These are phyloP conservation scores for Neopestalotiopsis rosae DNA, from an alignment of 2,329 filamentous ascomycete species.

Conservation along the genomic window DNA sequence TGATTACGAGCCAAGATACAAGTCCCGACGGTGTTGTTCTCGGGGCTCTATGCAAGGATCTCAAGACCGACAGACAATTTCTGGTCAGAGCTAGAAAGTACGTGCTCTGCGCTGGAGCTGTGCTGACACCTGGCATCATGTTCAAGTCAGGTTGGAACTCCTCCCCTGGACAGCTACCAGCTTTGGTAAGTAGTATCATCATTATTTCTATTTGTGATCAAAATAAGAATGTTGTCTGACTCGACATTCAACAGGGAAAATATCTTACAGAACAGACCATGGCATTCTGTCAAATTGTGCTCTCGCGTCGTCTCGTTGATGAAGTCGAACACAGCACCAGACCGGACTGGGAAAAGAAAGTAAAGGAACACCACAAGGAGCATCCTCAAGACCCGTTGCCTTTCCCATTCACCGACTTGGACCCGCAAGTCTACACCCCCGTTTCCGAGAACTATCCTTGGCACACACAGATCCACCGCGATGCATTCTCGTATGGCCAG, in stretches of 20 bases:
- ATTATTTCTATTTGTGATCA: background rate
- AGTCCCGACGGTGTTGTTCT: slow-evolving; percentile 15
- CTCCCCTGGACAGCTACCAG: background rate
- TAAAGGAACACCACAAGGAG: background rate
- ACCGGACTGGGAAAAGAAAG: background rate
- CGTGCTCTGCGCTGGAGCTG: slow-evolving; percentile 31
- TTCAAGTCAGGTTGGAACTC: slow-evolving; percentile 20
- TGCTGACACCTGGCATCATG: slow-evolving; percentile 32
- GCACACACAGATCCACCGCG: slow-evolving; percentile 34
- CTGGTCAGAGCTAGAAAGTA: slow-evolving; percentile 29
- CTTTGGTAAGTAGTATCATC: background rate
- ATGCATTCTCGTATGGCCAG: slow-evolving; percentile 31
- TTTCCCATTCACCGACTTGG: slow-evolving; percentile 24
- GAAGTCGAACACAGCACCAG: slow-evolving; percentile 11
- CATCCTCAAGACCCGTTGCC: slow-evolving; percentile 21
- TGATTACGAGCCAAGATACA: slow-evolving; percentile 18
- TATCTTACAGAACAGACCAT: slow-evolving; percentile 33
- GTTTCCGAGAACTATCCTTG: slow-evolving; percentile 27
- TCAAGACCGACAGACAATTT: slow-evolving; percentile 21
- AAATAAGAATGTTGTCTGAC: slow-evolving; percentile 21
- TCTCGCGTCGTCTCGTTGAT: slow-evolving; percentile 24
- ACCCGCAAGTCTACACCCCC: slow-evolving; percentile 24
- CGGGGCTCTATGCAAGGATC: slow-evolving; percentile 20
- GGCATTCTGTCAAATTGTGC: slow-evolving; percentile 32
- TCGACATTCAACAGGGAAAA: slow-evolving; percentile 21